Evolutionary conservation across 352 stramenopile genomes (phyloP).

Genomic region (Pythium sukuiense): DNA sequence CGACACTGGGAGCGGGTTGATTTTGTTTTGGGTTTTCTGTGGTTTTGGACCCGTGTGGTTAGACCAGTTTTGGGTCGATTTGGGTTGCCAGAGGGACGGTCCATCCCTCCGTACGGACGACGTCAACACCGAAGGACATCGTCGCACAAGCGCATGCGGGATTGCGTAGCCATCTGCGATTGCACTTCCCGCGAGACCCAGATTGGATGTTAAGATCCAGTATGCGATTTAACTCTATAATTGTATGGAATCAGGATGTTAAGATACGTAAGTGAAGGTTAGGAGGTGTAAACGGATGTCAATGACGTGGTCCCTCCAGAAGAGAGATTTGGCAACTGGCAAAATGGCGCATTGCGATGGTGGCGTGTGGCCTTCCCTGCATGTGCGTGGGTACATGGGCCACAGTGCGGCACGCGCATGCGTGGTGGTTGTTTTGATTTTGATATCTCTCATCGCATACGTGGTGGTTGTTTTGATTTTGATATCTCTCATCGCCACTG

Average conservation of each 20-base stretch:
- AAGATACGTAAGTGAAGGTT: background rate
- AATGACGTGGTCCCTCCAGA: background rate
- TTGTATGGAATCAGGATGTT: background rate
- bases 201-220: background rate
- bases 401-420: no score
- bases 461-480: no score
- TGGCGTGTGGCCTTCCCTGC: background rate
- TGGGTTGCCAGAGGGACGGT: background rate
- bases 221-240: background rate
- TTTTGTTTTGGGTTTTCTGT: background rate
- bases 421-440: background rate
- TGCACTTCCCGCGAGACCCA: background rate
- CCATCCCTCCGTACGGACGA: background rate
- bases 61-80: background rate
- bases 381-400: background rate
- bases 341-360: background rate
- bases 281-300: background rate
- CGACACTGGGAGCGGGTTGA: slow-evolving; percentile 10
- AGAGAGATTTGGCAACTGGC: background rate
- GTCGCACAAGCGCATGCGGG: background rate
- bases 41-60: background rate
- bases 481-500: no score
- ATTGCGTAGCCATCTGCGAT: background rate
- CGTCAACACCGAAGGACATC: slow-evolving; percentile 3
- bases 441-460: background rate